Evolutionary conservation across 495 filamentous ascomycete genomes (phyloP).

Genomic region (Xylaria longipes): DNA sequence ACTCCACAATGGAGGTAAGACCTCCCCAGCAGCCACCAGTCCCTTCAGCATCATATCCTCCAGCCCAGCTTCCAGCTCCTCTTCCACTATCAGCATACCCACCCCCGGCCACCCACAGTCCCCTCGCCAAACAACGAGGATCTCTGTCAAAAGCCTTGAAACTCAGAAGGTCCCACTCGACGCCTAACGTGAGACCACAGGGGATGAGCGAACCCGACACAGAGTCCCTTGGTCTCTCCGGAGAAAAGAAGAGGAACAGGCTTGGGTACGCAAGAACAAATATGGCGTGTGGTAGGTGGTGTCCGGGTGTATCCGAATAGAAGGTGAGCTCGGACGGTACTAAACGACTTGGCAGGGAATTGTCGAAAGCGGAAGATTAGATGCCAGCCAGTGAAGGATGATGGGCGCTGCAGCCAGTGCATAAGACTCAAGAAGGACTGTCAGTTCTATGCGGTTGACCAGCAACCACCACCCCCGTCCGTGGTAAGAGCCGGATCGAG

Average conservation of each 20-base stretch:
- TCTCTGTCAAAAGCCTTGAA: conserved; percentile 48
- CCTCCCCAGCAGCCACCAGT: conserved; percentile 30
- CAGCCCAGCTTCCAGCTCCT: conserved; percentile 33
- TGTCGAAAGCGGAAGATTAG: conserved; percentile 95
- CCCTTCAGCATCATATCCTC: conserved; percentile 34
- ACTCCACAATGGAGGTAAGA: conserved; percentile 48
- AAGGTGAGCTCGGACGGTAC: conserved; percentile 19
- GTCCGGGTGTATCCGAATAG: conserved; percentile 19
- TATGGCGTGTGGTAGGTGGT: conserved; percentile 90
- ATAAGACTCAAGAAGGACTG: conserved; percentile 97
- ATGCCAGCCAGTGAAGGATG: conserved; percentile 81
- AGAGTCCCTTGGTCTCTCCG: conserved; percentile 53
- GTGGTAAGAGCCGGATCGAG: conserved; percentile 47
- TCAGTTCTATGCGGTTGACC: conserved; percentile 91
- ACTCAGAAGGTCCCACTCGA: conserved; percentile 70
- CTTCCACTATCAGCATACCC: conserved; percentile 35
- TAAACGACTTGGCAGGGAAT: conserved; percentile 66
- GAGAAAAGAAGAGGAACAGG: conserved; percentile 93
- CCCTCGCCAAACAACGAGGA: conserved; percentile 42
- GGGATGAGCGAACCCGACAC: conserved; percentile 40
- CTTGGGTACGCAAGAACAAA: conserved; percentile 97
- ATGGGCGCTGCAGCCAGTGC: conserved; percentile 90
- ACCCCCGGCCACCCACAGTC: conserved; percentile 43
- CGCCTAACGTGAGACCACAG: conserved; percentile 67
- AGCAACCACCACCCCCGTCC: conserved; percentile 65